Percentiles rank a stretch among this genome's conserved stretches.
Evolutionary conservation across 805 yeast genomes (phyloP).

Genomic region (Yamadazyma ubonensis): DNA sequence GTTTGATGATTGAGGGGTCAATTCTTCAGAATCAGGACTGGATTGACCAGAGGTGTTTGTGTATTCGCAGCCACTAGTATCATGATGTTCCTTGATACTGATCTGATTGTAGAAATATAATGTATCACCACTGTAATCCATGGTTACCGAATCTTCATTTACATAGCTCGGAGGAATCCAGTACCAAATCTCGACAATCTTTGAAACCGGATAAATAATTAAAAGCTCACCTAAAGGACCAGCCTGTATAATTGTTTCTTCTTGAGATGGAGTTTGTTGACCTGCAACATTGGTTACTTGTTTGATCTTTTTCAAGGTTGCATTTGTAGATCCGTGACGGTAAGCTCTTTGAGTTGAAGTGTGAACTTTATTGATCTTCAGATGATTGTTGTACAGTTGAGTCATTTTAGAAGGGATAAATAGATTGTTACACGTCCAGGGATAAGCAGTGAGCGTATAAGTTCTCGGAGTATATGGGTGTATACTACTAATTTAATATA

Average conservation of each 20-base stretch:
- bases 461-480: too few relatives aligned
- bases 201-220: slow-evolving; percentile 21
- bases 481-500: not conserved
- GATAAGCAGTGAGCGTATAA: too few relatives aligned
- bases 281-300: slow-evolving; percentile 24
- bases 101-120: slow-evolving; percentile 21
- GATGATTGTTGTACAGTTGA: slow-evolving; percentile 17
- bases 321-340: slow-evolving; percentile 39
- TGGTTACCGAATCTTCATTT: slow-evolving; percentile 4
- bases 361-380: slow-evolving; percentile 23
- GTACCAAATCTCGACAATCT: slow-evolving; percentile 34
- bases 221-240: slow-evolving; percentile 36
- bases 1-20: too few relatives aligned
- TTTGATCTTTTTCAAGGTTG: slow-evolving; percentile 43
- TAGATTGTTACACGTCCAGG: too few relatives aligned
- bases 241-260: slow-evolving; percentile 19
- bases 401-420: slow-evolving; percentile 1
- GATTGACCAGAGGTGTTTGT: not conserved
- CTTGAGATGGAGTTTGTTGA: slow-evolving; percentile 1
- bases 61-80: not conserved
- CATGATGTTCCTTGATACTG: not conserved
- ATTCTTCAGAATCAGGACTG: not conserved
- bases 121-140: slow-evolving; percentile 25
- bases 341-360: slow-evolving; percentile 36
- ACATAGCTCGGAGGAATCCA: slow-evolving; percentile 22